Percentiles rank a stretch among this genome's conserved stretches.
These are phyloP conservation scores for Pelargonium myrrhifolium DNA, from an alignment of 441 rosid species.

Conservation along the genomic window DNA sequence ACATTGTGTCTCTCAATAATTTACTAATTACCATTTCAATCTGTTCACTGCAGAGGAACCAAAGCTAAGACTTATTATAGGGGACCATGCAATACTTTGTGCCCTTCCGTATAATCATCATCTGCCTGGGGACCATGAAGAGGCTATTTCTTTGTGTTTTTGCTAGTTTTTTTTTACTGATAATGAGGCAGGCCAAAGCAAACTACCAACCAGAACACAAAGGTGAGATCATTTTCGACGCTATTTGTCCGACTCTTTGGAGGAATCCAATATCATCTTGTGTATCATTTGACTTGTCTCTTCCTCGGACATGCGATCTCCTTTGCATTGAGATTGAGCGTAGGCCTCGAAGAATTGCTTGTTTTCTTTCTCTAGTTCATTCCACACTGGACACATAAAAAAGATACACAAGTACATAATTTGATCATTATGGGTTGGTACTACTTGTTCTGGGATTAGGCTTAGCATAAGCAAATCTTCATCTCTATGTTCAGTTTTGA, in stretches of 20 bases:
- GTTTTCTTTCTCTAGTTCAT: slow-evolving; percentile 83
- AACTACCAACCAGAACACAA: not conserved
- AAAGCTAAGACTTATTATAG: not conserved
- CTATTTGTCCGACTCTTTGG: slow-evolving; percentile 33
- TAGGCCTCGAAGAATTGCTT: slow-evolving; percentile 80
- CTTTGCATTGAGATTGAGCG: slow-evolving; percentile 48
- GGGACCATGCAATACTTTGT: not conserved
- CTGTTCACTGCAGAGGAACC: not conserved
- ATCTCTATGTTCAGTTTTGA: not conserved
- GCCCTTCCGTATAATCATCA: not conserved
- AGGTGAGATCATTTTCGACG: slow-evolving; percentile 15
- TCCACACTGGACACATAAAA: slow-evolving; percentile 53
- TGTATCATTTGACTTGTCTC: slow-evolving; percentile 75
- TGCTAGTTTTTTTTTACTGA: not conserved
- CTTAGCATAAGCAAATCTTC: not conserved
- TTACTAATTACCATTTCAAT: not conserved
- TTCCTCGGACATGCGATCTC: slow-evolving; percentile 66
- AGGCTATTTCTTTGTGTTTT: slow-evolving; percentile 4
- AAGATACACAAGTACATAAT: not conserved
- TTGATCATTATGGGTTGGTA: not conserved
- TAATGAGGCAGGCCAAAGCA: not conserved
- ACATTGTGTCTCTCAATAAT: not conserved
- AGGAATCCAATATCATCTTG: slow-evolving; percentile 55
- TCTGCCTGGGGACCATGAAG: not conserved
- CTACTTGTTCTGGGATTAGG: no score